Percentiles rank a stretch among this genome's conserved stretches.
phyloP scores from a whole-genome alignment of 2,329 filamentous ascomycete species.

The Aspergillus aculeatinus region DNA sequence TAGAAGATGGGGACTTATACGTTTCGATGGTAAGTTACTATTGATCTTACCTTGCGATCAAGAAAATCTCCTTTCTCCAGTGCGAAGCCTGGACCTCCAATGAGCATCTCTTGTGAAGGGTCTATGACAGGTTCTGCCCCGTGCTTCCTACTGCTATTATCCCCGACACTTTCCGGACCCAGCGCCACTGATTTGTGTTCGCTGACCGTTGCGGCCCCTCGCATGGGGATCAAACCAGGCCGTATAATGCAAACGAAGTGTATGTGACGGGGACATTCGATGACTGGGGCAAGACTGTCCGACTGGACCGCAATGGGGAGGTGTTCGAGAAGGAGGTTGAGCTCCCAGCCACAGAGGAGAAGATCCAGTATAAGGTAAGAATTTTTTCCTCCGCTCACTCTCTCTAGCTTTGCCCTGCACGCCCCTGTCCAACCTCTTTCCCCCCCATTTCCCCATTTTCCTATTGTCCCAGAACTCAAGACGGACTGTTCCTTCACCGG shows the following conservation, averaged over 20 bases:
- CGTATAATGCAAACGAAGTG: conserved; percentile 78
- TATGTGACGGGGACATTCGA: conserved; percentile 96
- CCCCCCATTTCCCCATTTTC: too few species aligned
- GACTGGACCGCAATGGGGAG: conserved; percentile 72
- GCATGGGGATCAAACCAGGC: conserved; percentile 56
- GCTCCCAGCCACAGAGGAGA: conserved; percentile 64
- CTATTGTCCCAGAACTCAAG: too few species aligned
- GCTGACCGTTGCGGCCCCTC: conserved; percentile 30
- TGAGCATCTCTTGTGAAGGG: background rate
- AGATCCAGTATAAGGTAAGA: conserved; percentile 91
- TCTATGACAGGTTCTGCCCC: background rate
- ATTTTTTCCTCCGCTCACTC: conserved; percentile 2
- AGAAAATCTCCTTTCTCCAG: background rate
- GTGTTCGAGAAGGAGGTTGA: conserved; percentile 78
- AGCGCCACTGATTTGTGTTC: conserved; percentile 11
- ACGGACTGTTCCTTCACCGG: background rate
- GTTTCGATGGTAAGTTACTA: conserved; percentile 39
- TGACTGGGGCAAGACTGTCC: conserved; percentile 83
- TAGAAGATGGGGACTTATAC: conserved; percentile 36
- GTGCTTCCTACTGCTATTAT: conserved; percentile 1
- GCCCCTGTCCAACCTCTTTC: too few species aligned
- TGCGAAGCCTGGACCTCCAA: background rate
- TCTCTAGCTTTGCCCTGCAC: background rate
- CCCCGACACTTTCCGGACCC: conserved; percentile 1
- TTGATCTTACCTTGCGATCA: background rate